Base-by-base conservation (phyloP, 306 rosid genomes). In the Lathyrus tuberosus region DNA sequence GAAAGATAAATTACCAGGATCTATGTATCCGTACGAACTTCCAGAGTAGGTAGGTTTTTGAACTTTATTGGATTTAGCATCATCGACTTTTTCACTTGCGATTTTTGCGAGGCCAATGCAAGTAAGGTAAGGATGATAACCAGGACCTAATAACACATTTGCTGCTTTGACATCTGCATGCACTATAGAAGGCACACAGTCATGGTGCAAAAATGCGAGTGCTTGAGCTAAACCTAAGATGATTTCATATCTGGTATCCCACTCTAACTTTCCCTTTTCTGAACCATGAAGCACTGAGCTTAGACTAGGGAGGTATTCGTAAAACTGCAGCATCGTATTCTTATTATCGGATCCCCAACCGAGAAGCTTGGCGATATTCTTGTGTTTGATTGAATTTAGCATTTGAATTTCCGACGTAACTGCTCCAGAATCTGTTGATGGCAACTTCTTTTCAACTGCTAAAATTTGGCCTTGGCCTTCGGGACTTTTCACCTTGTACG, bases 81-180 rank as follows among this genome's bases (percentile, higher is more conserved):
- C 65, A 35, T 69, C 88, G 13, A 54, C 79, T 38, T 60, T 80
- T 62, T 59, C 69, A 58, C 61, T 54, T 16, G 77, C 78, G 51
- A 79, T 76, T 74, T 80, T 79, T 35, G 96, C 88, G 54, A 83
- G 56, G 40, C 92, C 96, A 73, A 87, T 89, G 76, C 88, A 88
- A 49, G 92, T 87, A 22, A 92, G 95, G 78, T 71, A 92, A 57
- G 98, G 89, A 68, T 87, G 82, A 68, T 76, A 67, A 31, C 78
- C 65, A 65, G 85, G 88, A 65, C 98, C 95, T 69, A 92, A 38
- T 52, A 92, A 63, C 30, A 92, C 88, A 65, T 88, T 92, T 85
- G 86, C 85, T 59, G 98, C 82, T 76, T 89, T 92, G 43, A 92
- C 96, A 83, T 92, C 98, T 38, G 95, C 96, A 79, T 92, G 98